Evolutionary conservation across 768 basidiomycete genomes (phyloP).

Genomic region (Amanita inopinata): DNA sequence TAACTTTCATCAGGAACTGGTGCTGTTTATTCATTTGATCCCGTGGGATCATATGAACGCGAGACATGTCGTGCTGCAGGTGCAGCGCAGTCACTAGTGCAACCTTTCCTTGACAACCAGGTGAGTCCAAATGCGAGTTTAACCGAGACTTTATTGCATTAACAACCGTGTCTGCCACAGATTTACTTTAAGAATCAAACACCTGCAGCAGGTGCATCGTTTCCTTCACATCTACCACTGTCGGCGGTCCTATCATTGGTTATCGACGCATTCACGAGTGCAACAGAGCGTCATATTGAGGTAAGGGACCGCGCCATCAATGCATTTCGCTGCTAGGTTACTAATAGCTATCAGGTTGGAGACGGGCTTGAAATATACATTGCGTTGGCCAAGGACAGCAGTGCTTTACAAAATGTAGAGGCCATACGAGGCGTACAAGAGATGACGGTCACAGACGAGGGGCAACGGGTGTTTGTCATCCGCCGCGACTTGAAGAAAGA

Average conservation of each 20-base stretch:
- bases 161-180: conserved; percentile 38
- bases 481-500: conserved; percentile 80
- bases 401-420: conserved; percentile 45
- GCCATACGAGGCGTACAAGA: conserved; percentile 51
- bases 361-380: conserved; percentile 93
- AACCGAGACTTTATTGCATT: conserved; percentile 1
- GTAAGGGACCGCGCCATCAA: conserved; percentile 42
- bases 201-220: conserved; percentile 57
- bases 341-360: conserved; percentile 55
- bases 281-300: conserved; percentile 98
- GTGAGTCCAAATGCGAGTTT: conserved; percentile 36
- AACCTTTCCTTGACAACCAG: conserved; percentile 98
- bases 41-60: conserved; percentile 96
- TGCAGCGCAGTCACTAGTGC: conserved; percentile 87
- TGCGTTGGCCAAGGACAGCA: conserved; percentile 61
- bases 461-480: conserved; percentile 70
- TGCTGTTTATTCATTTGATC: conserved; percentile 99
- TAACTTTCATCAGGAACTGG: conserved; percentile 59
- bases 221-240: conserved; percentile 78
- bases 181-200: conserved; percentile 97
- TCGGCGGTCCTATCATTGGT: conserved; percentile 75
- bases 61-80: conserved; percentile 96
- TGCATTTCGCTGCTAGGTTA: not conserved
- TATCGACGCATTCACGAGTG: conserved; percentile 93
- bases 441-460: conserved; percentile 47